phyloP scores from a whole-genome alignment of 2,329 filamentous ascomycete species.

The Penicillium sp. region DNA sequence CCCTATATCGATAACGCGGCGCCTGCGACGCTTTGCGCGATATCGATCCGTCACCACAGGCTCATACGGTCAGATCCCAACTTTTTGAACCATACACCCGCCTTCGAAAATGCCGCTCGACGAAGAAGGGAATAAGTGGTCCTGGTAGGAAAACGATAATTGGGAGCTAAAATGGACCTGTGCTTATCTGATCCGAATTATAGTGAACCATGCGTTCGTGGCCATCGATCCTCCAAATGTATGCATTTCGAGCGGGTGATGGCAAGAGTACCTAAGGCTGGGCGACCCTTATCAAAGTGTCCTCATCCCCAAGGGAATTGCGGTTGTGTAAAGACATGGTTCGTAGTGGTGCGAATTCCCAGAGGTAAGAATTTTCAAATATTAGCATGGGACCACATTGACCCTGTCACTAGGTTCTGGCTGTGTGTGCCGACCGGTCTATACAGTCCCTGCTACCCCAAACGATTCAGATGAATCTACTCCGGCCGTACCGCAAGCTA shows the following conservation, averaged over 20 bases:
- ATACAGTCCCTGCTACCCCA: slow-evolving; percentile 32
- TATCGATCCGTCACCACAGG: slow-evolving; percentile 7
- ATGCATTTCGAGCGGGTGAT: slow-evolving; percentile 50
- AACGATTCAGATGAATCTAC: slow-evolving; percentile 15
- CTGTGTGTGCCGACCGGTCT: slow-evolving; percentile 44
- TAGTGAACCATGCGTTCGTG: slow-evolving; percentile 51
- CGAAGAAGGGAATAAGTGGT: slow-evolving; percentile 47
- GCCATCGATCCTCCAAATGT: slow-evolving; percentile 52
- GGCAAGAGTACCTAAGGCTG: slow-evolving; percentile 52
- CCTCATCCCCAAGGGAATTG: slow-evolving; percentile 46
- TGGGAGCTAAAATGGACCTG: background rate
- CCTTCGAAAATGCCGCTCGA: slow-evolving; percentile 42
- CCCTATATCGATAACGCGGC: background rate
- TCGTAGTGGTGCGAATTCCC: slow-evolving; percentile 47
- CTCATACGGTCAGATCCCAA: slow-evolving; percentile 5
- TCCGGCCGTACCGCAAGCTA: slow-evolving; percentile 15
- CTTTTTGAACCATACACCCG: background rate
- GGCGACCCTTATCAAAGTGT: slow-evolving; percentile 49
- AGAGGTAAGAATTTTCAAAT: slow-evolving; percentile 32
- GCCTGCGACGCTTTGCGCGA: slow-evolving; percentile 7
- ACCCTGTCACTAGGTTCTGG: slow-evolving; percentile 32
- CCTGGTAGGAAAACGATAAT: slow-evolving; percentile 37
- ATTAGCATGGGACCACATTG: background rate
- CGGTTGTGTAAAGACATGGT: slow-evolving; percentile 43
- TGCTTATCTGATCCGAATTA: background rate